Conservation (phyloP, 2,329 filamentous ascomycete species). For the Lachnellula arida region DNA sequence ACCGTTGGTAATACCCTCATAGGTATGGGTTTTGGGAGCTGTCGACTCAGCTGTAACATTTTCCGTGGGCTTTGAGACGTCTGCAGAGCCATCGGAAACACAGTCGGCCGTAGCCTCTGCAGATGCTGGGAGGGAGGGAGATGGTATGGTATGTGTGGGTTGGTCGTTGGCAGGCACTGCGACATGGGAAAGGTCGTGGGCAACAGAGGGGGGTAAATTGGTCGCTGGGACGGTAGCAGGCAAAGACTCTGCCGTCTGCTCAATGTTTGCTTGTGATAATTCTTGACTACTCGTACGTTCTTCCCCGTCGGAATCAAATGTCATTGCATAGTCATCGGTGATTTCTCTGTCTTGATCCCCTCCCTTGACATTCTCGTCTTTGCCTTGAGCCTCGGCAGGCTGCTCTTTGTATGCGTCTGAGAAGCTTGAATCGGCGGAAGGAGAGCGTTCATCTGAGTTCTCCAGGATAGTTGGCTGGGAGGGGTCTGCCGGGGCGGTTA, state of each 20-base stretch:
- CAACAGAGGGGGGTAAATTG: constrained; percentile 14
- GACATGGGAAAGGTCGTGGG: constrained; percentile 15
- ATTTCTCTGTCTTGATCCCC: constrained; percentile 22
- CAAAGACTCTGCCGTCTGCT: constrained; percentile 24
- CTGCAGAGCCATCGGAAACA: constrained; percentile 16
- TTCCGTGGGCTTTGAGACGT: neutral
- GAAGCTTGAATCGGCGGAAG: constrained; percentile 29
- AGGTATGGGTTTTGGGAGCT: constrained; percentile 17
- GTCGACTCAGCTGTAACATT: constrained; percentile 17
- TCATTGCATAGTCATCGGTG: constrained; percentile 35
- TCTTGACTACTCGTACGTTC: constrained; percentile 31
- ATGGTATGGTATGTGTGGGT: constrained; percentile 20
- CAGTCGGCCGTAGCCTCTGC: constrained; percentile 10
- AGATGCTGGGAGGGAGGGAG: constrained; percentile 11
- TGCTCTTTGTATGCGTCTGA: constrained; percentile 33
- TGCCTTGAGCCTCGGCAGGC: constrained; percentile 18
- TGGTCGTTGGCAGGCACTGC: constrained; percentile 12
- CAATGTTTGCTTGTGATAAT: constrained; percentile 28
- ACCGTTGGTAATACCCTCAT: constrained; percentile 29
- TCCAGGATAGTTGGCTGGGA: constrained; percentile 5
- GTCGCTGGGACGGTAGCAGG: constrained; percentile 22
- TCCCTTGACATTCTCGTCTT: constrained; percentile 8
- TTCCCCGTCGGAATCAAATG: constrained; percentile 34
- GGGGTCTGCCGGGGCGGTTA: constrained; percentile 14
- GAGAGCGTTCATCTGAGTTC: constrained; percentile 10